phyloP scores from a whole-genome alignment of 2,329 filamentous ascomycete genomes.

The Sclerotinia borealis region DNA sequence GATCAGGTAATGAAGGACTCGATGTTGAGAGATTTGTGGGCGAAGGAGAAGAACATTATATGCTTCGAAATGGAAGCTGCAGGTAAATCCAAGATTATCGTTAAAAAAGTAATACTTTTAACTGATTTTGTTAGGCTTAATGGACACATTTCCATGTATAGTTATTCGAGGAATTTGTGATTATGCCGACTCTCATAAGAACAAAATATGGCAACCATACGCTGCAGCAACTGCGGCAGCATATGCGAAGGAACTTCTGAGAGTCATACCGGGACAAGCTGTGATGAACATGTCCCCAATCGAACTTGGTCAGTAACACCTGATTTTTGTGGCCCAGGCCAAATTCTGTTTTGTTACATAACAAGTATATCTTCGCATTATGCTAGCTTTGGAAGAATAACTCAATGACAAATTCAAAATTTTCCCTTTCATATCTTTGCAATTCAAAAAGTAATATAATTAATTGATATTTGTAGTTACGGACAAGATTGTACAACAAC shows the following conservation, averaged over 20 bases:
- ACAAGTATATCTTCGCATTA: background rate
- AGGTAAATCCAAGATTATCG: background rate
- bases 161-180: slow-evolving; percentile 17
- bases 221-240: slow-evolving; percentile 14
- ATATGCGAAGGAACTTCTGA: slow-evolving; percentile 14
- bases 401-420: background rate
- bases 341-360: background rate
- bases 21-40: background rate
- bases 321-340: background rate
- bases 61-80: slow-evolving; percentile 16
- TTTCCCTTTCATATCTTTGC: background rate
- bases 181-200: slow-evolving; percentile 18
- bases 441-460: background rate
- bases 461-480: background rate
- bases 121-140: slow-evolving; percentile 5
- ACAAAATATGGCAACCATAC: slow-evolving; percentile 15
- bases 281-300: background rate
- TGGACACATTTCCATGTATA: slow-evolving; percentile 15
- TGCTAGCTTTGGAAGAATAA: background rate
- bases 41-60: background rate
- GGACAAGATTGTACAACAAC: background rate
- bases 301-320: background rate
- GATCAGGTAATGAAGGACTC: slow-evolving; percentile 13
- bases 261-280: background rate
- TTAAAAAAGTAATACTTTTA: background rate